These are phyloP conservation scores for Santalum album DNA, from an alignment of 164 flowering plant species.

Conservation along the genomic window DNA sequence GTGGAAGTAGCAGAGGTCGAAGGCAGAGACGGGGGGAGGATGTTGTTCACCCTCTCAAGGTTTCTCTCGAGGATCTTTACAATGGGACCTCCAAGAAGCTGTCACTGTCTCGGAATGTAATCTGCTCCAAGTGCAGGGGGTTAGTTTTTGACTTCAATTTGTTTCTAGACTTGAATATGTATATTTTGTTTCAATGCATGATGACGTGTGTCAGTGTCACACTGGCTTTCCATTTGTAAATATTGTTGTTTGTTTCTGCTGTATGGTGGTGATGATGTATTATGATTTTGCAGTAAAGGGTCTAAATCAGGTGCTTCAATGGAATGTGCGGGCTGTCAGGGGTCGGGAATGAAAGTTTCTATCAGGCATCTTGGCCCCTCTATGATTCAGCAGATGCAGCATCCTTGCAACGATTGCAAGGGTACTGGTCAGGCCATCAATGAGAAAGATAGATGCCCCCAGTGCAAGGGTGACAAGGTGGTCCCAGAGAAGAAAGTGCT, in stretches of 20 bases:
- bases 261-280: no score
- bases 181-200: no score
- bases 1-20: slow-evolving; percentile 24
- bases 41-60: slow-evolving; percentile 30
- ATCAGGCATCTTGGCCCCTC: slow-evolving; percentile 79
- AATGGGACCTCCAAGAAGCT: slow-evolving; percentile 57
- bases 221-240: no score
- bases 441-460: slow-evolving; percentile 76
- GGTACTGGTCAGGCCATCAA: slow-evolving; percentile 78
- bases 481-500: slow-evolving; percentile 79
- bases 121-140: slow-evolving; percentile 86
- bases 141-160: slow-evolving; percentile 16
- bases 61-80: slow-evolving; percentile 24
- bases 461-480: slow-evolving; percentile 83
- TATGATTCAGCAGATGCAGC: slow-evolving; percentile 94
- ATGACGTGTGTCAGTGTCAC: no score
- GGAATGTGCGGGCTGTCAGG: slow-evolving; percentile 69
- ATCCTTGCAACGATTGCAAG: slow-evolving; percentile 75
- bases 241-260: no score
- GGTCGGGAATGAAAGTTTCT: slow-evolving; percentile 79
- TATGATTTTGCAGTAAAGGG: slow-evolving; percentile 69
- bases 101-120: slow-evolving; percentile 64
- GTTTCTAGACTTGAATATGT: no score
- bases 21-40: slow-evolving; percentile 27
- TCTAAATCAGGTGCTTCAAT: slow-evolving; percentile 79